Percentiles rank a stretch among this genome's conserved stretches.
Evolutionary conservation across 495 filamentous ascomycete species (phyloP).

Genomic region (Parmelia sp.): DNA sequence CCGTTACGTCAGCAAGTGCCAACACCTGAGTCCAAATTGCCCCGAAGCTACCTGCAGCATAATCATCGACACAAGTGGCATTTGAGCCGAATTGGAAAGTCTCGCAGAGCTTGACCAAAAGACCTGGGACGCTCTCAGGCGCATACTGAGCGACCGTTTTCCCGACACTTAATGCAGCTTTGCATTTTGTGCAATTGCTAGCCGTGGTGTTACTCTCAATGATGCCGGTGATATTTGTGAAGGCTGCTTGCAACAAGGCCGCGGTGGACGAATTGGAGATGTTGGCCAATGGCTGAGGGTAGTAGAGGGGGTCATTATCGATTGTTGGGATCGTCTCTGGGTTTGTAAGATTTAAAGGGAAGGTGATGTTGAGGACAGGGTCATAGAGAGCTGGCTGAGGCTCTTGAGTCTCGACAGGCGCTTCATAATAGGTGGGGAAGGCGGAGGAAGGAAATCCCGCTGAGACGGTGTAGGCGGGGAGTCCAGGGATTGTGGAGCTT

Average conservation of each 20-base stretch:
- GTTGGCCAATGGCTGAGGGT: conserved; percentile 39
- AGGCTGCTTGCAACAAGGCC: conserved; percentile 35
- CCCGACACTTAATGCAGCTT: conserved; percentile 43
- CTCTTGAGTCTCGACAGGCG: conserved; percentile 48
- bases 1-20: conserved; percentile 47
- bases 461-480: conserved; percentile 43
- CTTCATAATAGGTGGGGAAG: conserved; percentile 48
- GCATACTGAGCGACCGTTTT: conserved; percentile 45
- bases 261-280: conserved; percentile 37
- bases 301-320: conserved; percentile 46
- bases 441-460: conserved; percentile 49
- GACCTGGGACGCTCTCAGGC: conserved; percentile 42
- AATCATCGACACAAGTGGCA: conserved; percentile 41
- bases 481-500: conserved; percentile 30
- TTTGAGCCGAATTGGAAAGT: conserved; percentile 38
- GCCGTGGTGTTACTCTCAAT: conserved; percentile 36
- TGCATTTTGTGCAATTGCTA: conserved; percentile 48
- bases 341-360: conserved; percentile 50
- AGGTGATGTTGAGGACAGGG: conserved; percentile 51
- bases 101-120: conserved; percentile 47
- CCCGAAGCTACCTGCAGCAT: conserved; percentile 42
- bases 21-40: conserved; percentile 54
- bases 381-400: conserved; percentile 54
- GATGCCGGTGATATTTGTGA: conserved; percentile 41
- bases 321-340: conserved; percentile 45